Base-by-base conservation (phyloP, 176 grass and related monocot species). In the Cenchrus purpureus region DNA sequence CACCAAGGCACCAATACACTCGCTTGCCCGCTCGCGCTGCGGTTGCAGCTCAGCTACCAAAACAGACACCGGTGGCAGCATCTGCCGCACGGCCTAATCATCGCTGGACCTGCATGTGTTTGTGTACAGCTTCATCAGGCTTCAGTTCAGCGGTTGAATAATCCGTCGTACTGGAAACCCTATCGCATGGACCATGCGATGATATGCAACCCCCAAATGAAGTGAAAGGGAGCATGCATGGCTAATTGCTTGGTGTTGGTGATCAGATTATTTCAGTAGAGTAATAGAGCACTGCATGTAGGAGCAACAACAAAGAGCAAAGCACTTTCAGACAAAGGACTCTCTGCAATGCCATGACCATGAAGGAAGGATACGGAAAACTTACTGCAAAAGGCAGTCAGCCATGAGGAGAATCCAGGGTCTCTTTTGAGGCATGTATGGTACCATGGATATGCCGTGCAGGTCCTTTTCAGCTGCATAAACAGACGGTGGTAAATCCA, bases 11-110 rank as follows among this genome's bases (percentile, higher is more conserved):
- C 31, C 31, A 32, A 32, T 32, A 32, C 31, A 32, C 31, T 32
- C 31, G 31, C 20, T 3, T 25, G 29, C 29, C 31, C 12, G 70
- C 57, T 52, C 29, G 82, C 70, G 51, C 8, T 44, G 55, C 74
- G 32, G 32, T 7, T 84, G 85, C 78, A 58, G 78, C 84, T 79
- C 84, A 79, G 77, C 84, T 49, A 86, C 88, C 79, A 25, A 10
- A 77, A 73, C 57, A 72, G 65, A 73, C 83, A 65, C 11, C 65
- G n/a, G 14, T 56, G 80, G 49, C 58, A 50, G 87, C 57, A 84
- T 89, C 42, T 69, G 70, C 53, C 53, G 53, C 54, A 32, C 43
- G 68, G 63, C 71, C 37, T 45, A 81, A 82, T 89, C 71, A 89
- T 85, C 76, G 58, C 20, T 77, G 54, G 71, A 45, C 52, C 82